Base-by-base conservation (phyloP, 192 early-diverging fungal species). In the Podochytrium sp. region DNA sequence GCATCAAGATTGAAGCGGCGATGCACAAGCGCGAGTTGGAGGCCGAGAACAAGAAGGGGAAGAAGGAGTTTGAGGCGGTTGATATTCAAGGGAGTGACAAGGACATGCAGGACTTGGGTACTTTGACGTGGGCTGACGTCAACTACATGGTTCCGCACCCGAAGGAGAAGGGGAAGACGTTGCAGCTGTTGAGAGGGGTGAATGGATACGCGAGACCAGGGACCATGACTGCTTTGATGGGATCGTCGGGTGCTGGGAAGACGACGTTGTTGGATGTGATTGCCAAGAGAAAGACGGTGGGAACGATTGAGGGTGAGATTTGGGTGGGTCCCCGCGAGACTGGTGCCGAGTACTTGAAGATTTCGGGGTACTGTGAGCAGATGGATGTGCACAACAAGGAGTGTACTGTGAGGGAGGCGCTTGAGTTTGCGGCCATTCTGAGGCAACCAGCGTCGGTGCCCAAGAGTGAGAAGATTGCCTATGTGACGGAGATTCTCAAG, bases 321-420 rank as follows among this genome's bases (percentile, higher is more conserved):
- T 86, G 90, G 66, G 86, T 94, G 20, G 76, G 70, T 7, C 20
- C 35, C 33, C 43, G 75, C 14, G 30, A 62, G 3, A 73, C 77
- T 27, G 74, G 60, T 2, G 7, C 12, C 25, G 62, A 69, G 7
- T 84, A 77, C 70, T 64, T 78, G 47, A 65, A 72, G 14, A 78
- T 80, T 30, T 69, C 75, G 12, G 83, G 78, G 16, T 96, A 94
- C 78, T 91, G 90, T 77, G 94, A 96, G 74, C 94, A 96, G 76
- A 86, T 92, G 76, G 92, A 92, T 62, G 86, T 93, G 20, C 93
- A 91, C 61, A 86, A 88, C 61, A 89, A 90, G n/a, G 77, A 90
- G 1, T 43, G 41, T 29, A 97, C 93, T 25, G 90, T 93, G 41
- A 87, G 90, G 43, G 93, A 94, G 76, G 87, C 92, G 6, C 85